These are phyloP conservation scores for bread wheat (Triticum aestivum) DNA, from an alignment of 176 grass and related monocot genomes.

Conservation along the genomic window DNA sequence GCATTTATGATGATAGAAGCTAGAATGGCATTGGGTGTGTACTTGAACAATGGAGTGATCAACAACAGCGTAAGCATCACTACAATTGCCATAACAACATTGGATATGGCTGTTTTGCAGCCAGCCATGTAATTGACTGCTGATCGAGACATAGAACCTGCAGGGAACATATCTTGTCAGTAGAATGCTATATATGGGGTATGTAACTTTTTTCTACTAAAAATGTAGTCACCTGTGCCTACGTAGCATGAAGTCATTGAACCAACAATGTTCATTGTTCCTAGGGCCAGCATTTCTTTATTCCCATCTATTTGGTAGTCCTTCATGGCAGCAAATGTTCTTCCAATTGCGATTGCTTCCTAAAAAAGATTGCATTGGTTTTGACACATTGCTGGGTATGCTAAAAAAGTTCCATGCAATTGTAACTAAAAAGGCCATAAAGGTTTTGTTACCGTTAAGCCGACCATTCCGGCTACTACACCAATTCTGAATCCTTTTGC, in stretches of 20 bases:
- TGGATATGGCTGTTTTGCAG: conserved; percentile 74
- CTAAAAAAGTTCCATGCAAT: neutral
- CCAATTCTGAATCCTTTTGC: conserved; percentile 71
- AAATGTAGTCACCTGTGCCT: conserved; percentile 55
- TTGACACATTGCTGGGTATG: neutral
- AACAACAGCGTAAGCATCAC: conserved; percentile 71
- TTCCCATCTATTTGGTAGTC: conserved; percentile 93
- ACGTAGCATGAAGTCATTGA: conserved; percentile 93
- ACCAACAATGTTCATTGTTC: conserved; percentile 91
- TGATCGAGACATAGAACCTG: conserved; percentile 93
- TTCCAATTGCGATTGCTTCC: conserved; percentile 97
- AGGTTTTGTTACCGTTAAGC: conserved; percentile 63
- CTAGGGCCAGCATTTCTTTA: conserved; percentile 95
- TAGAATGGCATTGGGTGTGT: conserved; percentile 92
- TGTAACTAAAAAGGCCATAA: neutral
- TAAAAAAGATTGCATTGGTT: conserved; percentile 32
- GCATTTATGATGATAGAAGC: conserved; percentile 87
- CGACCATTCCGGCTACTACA: conserved; percentile 67
- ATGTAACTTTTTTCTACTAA: neutral
- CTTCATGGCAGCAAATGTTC: conserved; percentile 83
- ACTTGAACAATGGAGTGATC: conserved; percentile 94
- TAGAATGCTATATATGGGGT: conserved; percentile 15
- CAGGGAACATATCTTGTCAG: conserved; percentile 13
- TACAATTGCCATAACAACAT: conserved; percentile 77
- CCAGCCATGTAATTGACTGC: conserved; percentile 96